A percentile compares a stretch with the other conserved stretches of the same genome.
Evolutionary conservation across 768 basidiomycete genomes (phyloP).

Genomic region (Amanita muscaria): DNA sequence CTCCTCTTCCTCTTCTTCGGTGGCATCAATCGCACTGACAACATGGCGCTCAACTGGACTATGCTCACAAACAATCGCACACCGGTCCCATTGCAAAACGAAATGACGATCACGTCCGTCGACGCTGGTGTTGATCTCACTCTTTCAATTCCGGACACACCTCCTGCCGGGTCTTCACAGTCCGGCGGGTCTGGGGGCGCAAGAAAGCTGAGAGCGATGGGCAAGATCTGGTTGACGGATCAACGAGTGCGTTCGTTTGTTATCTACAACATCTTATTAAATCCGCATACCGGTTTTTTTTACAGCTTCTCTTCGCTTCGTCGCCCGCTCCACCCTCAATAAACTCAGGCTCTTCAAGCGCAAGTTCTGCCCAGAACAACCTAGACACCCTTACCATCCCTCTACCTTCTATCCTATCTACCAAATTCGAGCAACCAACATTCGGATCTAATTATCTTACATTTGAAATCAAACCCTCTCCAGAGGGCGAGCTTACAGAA

Average conservation of each 20-base stretch:
- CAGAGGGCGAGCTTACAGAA: constrained; percentile 54
- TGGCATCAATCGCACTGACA: too few relatives aligned
- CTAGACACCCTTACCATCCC: constrained; percentile 51
- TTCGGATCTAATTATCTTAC: constrained; percentile 61
- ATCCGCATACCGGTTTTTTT: background rate
- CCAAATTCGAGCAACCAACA: constrained; percentile 68
- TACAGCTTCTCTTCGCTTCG: constrained; percentile 54
- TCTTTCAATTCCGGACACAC: constrained; percentile 47
- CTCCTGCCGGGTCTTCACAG: constrained; percentile 29
- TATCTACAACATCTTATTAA: too few relatives aligned
- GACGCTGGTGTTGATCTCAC: constrained; percentile 50
- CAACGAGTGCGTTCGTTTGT: constrained; percentile 65
- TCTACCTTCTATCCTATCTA: constrained; percentile 53
- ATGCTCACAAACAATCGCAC: constrained; percentile 51
- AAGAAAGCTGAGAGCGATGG: constrained; percentile 50
- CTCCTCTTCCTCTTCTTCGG: too few relatives aligned
- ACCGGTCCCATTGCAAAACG: constrained; percentile 57
- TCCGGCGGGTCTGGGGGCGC: constrained; percentile 46
- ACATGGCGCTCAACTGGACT: constrained; percentile 75
- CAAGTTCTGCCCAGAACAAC: constrained; percentile 21
- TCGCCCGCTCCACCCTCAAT: constrained; percentile 15
- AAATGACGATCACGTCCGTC: constrained; percentile 47
- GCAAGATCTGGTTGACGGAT: constrained; percentile 59
- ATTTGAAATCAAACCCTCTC: constrained; percentile 58
- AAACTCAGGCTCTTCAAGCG: too few relatives aligned